phyloP scores from a whole-genome alignment of 1,139 yeast genomes.

The Saccharomycopsis hybrid region DNA sequence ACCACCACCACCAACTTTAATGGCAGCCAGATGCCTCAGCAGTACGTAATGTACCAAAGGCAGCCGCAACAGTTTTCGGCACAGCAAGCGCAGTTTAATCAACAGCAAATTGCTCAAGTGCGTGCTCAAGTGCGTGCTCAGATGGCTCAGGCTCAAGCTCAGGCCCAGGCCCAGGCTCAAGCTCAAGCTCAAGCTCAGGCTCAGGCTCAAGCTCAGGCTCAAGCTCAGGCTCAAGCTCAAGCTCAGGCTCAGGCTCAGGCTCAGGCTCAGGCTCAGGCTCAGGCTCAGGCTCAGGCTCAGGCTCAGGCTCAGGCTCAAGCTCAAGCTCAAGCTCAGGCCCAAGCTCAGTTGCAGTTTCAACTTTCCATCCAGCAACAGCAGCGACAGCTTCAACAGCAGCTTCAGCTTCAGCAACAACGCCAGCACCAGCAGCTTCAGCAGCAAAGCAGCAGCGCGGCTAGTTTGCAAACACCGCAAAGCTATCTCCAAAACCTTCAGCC shows the following conservation, averaged over 20 bases:
- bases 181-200: background rate
- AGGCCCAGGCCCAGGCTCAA: slow-evolving; percentile 2
- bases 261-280: slow-evolving; percentile 10
- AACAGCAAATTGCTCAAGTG: background rate
- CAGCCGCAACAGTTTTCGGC: background rate
- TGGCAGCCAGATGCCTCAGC: too few relatives aligned
- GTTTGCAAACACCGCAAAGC: too few relatives aligned
- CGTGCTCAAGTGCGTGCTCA: too few relatives aligned
- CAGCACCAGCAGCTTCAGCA: slow-evolving; percentile 6
- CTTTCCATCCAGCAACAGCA: background rate
- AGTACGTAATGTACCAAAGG: too few relatives aligned
- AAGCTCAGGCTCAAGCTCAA: too few relatives aligned
- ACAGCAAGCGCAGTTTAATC: background rate
- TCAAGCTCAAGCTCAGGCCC: background rate
- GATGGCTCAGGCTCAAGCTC: slow-evolving; percentile 10
- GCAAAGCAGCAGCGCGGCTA: too few relatives aligned
- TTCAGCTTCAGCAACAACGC: slow-evolving; percentile 2
- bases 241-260: slow-evolving; percentile 3
- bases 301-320: slow-evolving; percentile 2
- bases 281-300: slow-evolving; percentile 14
- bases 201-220: too few relatives aligned
- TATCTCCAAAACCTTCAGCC: background rate
- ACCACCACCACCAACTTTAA: slow-evolving; percentile 4
- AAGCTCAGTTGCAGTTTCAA: slow-evolving; percentile 1
- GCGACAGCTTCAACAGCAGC: slow-evolving; percentile 5